Percentiles rank a stretch among this genome's conserved stretches.
phyloP scores from a whole-genome alignment of 148 eudicot species.

The Arbutus unedo region DNA sequence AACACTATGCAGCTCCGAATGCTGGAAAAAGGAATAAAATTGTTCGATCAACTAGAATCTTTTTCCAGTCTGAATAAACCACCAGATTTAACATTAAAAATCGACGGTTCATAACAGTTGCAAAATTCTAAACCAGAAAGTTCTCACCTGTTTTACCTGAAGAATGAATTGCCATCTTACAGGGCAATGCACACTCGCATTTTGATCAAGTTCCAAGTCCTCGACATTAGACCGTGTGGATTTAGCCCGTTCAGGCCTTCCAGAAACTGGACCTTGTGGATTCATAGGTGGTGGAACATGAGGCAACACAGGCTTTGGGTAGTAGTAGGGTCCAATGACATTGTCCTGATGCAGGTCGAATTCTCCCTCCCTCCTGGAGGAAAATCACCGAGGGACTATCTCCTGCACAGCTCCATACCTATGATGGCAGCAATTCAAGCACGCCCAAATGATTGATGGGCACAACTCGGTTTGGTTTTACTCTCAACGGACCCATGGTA shows the following conservation, averaged over 20 bases:
- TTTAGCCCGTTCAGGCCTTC: no score
- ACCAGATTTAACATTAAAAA: neutral
- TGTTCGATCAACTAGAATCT: no score
- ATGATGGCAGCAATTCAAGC: constrained; percentile 1
- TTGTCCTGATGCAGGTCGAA: neutral
- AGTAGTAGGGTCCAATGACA: constrained; percentile 6
- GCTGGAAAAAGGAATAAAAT: no score
- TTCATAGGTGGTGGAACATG: no score
- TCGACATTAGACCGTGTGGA: no score
- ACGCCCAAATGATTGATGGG: neutral
- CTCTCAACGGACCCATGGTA: neutral
- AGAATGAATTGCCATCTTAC: neutral
- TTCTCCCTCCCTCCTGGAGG: constrained; percentile 12
- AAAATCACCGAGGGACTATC: constrained; percentile 4
- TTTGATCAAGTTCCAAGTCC: no score
- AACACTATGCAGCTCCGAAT: no score
- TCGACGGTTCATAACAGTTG: neutral
- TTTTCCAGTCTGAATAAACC: neutral
- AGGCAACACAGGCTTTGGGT: constrained; percentile 10
- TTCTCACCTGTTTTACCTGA: neutral
- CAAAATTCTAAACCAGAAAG: neutral
- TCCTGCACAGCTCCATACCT: constrained; percentile 17
- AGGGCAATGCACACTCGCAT: no score
- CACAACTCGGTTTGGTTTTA: neutral
- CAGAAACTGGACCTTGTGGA: no score